Evolutionary conservation across 2,329 filamentous ascomycete genomes (phyloP).

Genomic region (Botrytis aclada): DNA sequence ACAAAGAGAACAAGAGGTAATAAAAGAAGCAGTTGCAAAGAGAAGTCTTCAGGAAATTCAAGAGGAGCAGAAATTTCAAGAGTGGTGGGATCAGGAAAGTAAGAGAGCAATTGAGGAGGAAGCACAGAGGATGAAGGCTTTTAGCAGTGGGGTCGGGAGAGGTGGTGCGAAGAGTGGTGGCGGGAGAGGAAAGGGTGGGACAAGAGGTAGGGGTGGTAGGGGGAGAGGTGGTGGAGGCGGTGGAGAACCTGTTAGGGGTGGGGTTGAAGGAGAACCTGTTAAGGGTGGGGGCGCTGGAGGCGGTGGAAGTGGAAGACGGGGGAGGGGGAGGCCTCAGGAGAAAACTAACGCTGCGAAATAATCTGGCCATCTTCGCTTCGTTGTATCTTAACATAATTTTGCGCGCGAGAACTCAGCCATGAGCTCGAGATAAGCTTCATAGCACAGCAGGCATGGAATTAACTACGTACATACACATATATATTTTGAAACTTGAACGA

Average conservation of each 20-base stretch:
- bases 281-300: constrained; percentile 1
- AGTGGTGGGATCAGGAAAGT: constrained; percentile 93
- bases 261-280: not conserved
- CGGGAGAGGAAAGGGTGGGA: constrained; percentile 25
- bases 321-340: constrained; percentile 21
- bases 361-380: not conserved
- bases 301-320: constrained; percentile 16
- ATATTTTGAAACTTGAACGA: not conserved
- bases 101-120: constrained; percentile 55
- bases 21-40: constrained; percentile 82
- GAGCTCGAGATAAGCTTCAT: no score
- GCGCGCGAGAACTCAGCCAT: not conserved
- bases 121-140: constrained; percentile 25
- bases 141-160: constrained; percentile 20
- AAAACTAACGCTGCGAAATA: constrained; percentile 1
- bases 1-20: constrained; percentile 75
- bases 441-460: not conserved
- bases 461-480: not conserved
- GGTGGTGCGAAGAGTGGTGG: constrained; percentile 30
- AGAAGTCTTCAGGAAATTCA: constrained; percentile 92
- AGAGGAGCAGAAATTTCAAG: constrained; percentile 92
- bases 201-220: constrained; percentile 21
- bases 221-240: constrained; percentile 10
- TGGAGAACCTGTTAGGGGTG: not conserved
- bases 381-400: not conserved